Evolutionary conservation across 257 asterid species (phyloP), one percentile per base, ranked within the genome.

Genomic region (Solanum raphanifolium): DNA sequence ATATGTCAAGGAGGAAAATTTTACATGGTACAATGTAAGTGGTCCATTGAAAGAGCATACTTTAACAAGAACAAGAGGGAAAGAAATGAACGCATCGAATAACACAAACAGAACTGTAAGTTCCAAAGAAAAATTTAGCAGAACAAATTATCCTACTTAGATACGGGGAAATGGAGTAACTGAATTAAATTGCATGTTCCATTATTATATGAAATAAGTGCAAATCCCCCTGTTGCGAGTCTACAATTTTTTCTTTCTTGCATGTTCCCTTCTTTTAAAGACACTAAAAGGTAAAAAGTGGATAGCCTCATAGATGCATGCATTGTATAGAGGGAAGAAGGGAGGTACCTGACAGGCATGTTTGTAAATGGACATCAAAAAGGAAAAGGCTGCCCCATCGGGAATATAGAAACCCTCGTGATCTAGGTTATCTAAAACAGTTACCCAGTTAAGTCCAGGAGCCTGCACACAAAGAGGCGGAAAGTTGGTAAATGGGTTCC

Each of bases 341-440:
- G 38, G 7, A 34, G 89, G 88, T 89, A 94, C 99, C 98, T 94
- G 96, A 92, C 99, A 95, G 29, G 98, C 98, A 93, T 83, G 89
- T 87, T 87, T 91, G 83, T 95, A 97, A 86, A 93, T 91, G 68
- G 98, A 93, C 98, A 96, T 96, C 41, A 97, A 94, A 92, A 96
- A 92, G 81, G 95, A 90, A 93, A 97, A 97, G 13, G 99, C 97
- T 38, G 94, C 91, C 88, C 92, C 98, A 38, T 93, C 92, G 83
- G 98, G 97, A 78, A 97, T 87, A 88, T 91, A 92, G 88, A 97
- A 97, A 35, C 98, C 99, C 91, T 97, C 99, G 18, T 96, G 96
- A 86, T 97, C 99, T 91, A 97, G 94, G 89, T 94, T 95, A 90
- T 92, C 98, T 92, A 94, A 86, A 83, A 96, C 99, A 88, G 68